These are phyloP conservation scores for Candida methanosorbosa DNA, from an alignment of 805 yeast genomes.

Conservation along the genomic window DNA sequence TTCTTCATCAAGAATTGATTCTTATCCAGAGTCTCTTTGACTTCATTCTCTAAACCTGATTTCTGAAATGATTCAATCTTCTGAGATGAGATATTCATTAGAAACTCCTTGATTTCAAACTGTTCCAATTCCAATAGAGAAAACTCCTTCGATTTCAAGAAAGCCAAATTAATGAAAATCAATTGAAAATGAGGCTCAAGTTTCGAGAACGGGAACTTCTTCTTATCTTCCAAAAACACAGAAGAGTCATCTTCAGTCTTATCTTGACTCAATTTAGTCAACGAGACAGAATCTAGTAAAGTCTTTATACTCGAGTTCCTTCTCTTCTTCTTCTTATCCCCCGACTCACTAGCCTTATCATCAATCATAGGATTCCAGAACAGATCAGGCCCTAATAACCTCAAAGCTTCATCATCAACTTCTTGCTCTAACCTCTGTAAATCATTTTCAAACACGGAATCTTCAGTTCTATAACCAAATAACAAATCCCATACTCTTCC, in stretches of 20 bases:
- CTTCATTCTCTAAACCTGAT: constrained; percentile 1
- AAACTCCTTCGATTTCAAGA: constrained; percentile 71
- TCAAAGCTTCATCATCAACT: constrained; percentile 11
- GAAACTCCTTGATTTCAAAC: constrained; percentile 74
- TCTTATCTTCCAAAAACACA: not conserved
- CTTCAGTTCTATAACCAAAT: constrained; percentile 61
- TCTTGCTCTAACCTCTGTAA: constrained; percentile 13
- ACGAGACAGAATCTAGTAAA: constrained; percentile 12
- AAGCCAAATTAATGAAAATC: constrained; percentile 66
- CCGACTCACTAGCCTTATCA: not conserved
- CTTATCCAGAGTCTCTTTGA: constrained; percentile 1
- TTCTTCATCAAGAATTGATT: too few relatives aligned
- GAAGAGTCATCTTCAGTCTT: constrained; percentile 7
- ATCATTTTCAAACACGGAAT: constrained; percentile 15
- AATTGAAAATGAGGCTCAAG: constrained; percentile 72
- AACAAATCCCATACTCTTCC: constrained; percentile 87
- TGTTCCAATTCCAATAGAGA: constrained; percentile 82
- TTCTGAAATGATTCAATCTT: constrained; percentile 26
- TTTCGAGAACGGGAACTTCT: constrained; percentile 42
- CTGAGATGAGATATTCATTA: constrained; percentile 48
- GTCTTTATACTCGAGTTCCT: constrained; percentile 24
- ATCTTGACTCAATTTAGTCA: constrained; percentile 3
- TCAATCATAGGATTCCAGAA: constrained; percentile 44
- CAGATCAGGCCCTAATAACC: constrained; percentile 46
- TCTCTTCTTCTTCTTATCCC: constrained; percentile 9